phyloP scores from a whole-genome alignment of 768 basidiomycete genomes.

The Boletellus ananas region DNA sequence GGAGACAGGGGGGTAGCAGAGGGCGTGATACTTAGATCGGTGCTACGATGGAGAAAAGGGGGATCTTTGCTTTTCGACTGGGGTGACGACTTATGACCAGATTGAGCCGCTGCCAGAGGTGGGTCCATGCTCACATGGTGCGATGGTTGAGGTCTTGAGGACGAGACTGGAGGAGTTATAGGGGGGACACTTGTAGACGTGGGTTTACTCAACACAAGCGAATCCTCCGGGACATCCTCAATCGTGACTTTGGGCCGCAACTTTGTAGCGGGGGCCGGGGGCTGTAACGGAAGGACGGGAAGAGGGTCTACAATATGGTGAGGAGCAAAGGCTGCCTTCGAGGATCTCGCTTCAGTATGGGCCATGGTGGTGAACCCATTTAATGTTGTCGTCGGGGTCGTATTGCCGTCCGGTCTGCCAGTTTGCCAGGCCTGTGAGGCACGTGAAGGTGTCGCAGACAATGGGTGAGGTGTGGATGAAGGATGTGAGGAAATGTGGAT shows the following conservation, averaged over 20 bases:
- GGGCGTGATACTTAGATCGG: constrained; percentile 5
- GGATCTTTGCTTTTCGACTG: constrained; percentile 22
- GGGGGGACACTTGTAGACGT: neutral
- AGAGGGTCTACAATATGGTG: constrained; percentile 9
- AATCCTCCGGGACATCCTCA: constrained; percentile 28
- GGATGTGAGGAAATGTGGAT: constrained; percentile 18
- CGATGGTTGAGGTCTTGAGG: constrained; percentile 8
- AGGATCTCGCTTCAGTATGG: constrained; percentile 7
- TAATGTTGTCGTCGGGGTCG: neutral
- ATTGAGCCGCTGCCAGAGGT: constrained; percentile 6
- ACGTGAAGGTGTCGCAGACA: constrained; percentile 1
- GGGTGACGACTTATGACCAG: constrained; percentile 16
- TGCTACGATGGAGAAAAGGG: constrained; percentile 4
- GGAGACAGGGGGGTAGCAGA: constrained; percentile 19
- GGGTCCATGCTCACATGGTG: constrained; percentile 6
- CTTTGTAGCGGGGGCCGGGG: constrained; percentile 5
- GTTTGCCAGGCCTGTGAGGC: constrained; percentile 6
- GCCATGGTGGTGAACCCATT: neutral
- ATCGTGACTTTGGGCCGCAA: constrained; percentile 27
- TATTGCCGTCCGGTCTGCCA: constrained; percentile 4
- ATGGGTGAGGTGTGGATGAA: neutral
- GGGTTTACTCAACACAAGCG: constrained; percentile 12
- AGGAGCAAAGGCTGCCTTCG: constrained; percentile 1
- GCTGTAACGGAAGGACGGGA: constrained; percentile 8
- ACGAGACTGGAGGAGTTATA: constrained; percentile 3